Base-by-base conservation (phyloP, 2,329 filamentous ascomycete genomes). In the Botrytis medusae region DNA sequence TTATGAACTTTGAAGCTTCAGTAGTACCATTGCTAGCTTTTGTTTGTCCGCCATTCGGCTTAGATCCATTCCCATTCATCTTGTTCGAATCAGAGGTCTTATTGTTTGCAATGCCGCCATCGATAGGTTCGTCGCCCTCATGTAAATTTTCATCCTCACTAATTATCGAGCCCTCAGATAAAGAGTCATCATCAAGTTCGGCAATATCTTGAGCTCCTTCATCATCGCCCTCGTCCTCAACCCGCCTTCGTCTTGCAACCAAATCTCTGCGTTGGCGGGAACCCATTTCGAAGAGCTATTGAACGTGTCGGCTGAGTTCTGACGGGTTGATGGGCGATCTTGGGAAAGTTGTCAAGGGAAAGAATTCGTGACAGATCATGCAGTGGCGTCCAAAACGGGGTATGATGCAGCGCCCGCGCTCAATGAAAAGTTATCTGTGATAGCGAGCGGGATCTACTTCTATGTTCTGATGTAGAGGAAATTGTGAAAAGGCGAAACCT, bases 141-240 rank as follows among this genome's bases (percentile, higher is more conserved):
- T 84, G 87, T 71, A 83, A 84, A 76, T 89, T 88, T 78, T 89
- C 84, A 73, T 91, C 90, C 74, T 91, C 90, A 80, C 86, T 90
- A 74, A 84, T 84, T 77, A 89, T 82, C 73, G 90, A 91, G 76
- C 87, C 89, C 74, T 92, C 90, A 76, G 87, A 90, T 77, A 90
- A 81, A 69, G 90, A 92, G 80, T 92, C 90, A 77, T 92, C 89
- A 77, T 91, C 89, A 57, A 88, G 81, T 67, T 91, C 89, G 73
- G 86, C 83, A 71, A 84, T 83, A 74, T 88, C 87, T 69, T 82
- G 84, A 74, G 85, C 86, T 76, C 84, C 87, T 76, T 92, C 90
- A 77, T 92, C 91, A 78, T 92, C 91, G 77, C 87, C 90, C 81
- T 93, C 91, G 79, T 93, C 90, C 82, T 90, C 90, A 77, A 90